These are phyloP conservation scores for Pyrenophora graminea DNA, from an alignment of 2,329 filamentous ascomycete genomes.

Conservation along the genomic window DNA sequence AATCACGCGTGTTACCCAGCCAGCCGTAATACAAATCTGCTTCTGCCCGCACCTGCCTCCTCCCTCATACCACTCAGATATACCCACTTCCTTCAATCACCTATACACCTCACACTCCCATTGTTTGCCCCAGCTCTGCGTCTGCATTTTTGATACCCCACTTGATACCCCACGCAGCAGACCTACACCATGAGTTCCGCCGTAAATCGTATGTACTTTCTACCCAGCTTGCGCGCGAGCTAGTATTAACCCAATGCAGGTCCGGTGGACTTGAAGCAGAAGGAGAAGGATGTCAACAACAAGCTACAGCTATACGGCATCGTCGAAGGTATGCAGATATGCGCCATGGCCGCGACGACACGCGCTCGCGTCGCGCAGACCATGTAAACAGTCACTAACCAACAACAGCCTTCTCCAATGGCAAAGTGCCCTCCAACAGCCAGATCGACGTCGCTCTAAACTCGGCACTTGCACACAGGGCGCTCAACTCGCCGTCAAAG, in stretches of 20 bases:
- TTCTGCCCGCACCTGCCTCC: constrained; percentile 13
- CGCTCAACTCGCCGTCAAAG: constrained; percentile 70
- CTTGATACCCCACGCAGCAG: constrained; percentile 32
- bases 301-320: constrained; percentile 97
- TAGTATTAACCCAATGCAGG: constrained; percentile 60
- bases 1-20: constrained; percentile 17
- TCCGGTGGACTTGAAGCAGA: constrained; percentile 72
- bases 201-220: constrained; percentile 30
- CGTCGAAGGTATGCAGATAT: constrained; percentile 60
- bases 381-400: constrained; percentile 19
- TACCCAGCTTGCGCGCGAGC: constrained; percentile 12
- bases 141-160: constrained; percentile 38
- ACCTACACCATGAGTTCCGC: constrained; percentile 30
- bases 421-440: constrained; percentile 93
- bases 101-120: constrained; percentile 16
- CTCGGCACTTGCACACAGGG: constrained; percentile 75
- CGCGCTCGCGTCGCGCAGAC: neutral
- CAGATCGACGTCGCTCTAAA: constrained; percentile 96
- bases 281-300: constrained; percentile 83
- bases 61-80: constrained; percentile 13
- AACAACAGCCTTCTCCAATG: constrained; percentile 74
- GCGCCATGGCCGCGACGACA: neutral
- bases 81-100: constrained; percentile 13
- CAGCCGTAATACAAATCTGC: constrained; percentile 27
- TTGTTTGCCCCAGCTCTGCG: constrained; percentile 25